Evolutionary conservation across 2,329 filamentous ascomycete genomes (phyloP), one percentile per base, ranked within the genome.

Genomic region (Rosellinia necatrix): DNA sequence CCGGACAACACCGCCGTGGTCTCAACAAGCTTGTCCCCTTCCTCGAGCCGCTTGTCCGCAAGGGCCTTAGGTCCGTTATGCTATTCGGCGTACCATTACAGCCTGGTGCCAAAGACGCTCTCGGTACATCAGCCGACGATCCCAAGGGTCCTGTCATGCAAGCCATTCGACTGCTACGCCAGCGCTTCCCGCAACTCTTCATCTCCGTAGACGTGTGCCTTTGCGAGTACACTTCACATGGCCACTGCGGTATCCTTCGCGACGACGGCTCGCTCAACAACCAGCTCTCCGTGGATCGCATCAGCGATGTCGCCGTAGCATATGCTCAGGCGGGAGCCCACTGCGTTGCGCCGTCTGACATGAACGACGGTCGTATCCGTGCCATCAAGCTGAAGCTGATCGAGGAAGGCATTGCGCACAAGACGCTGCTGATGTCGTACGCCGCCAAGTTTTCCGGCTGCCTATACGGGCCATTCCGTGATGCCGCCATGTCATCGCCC

Each of bases 381-480:
- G 93, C 92, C 59, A 99, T 99, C 74, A 99, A 99, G 81, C 83
- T 97, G 50, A 97, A 97, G 79, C 81, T 99, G 60, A 97, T 97
- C 56, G 93, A 97, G 74, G 88, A 92, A 56, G 93, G 93, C 50
- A 90, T 97, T 66, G 89, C 92, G 6, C 94, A 99, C 78, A 88
- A 89, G 71, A 89, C 93, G 10, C 83, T 96, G 51, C 82, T 99
- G 59, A 97, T 99, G 94, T 96, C 92, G 4, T 99, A 99, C 76
- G 92, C 92, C 12, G 94, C 94, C 69, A 99, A 99, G 74, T 99
- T 99, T 76, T 93, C 90, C 19, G 94, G 94, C 41, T 97, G 92
- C 72, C 78, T 97, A 8, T 99, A 99, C 75, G 94, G 94, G 0
- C 94, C 94, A 10, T 99, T 99, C 83, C 89, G 94, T 59, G 94